Evolutionary conservation across 306 rosid species (phyloP), one percentile per base, ranked within the genome.

Genomic region (Castanea crenata): DNA sequence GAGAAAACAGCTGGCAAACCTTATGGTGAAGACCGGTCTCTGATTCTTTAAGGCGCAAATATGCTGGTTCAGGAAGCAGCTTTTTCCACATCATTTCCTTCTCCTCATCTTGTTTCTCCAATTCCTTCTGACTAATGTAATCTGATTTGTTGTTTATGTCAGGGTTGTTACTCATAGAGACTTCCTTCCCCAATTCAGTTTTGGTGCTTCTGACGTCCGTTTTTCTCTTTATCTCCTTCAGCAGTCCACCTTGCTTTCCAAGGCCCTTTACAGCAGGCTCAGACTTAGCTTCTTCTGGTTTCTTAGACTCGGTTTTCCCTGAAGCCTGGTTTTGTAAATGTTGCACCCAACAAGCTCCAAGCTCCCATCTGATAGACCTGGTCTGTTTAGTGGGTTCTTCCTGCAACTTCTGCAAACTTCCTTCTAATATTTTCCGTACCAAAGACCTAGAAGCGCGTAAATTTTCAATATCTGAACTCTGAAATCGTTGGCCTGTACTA

Each of bases 341-440:
- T 78, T 95, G 98, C 69, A 93, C 90, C 99, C 99, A 95, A 78
- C 99, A 92, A 80, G 99, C 98, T 83, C 99, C 99, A 76, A 95
- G 86, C 87, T 95, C 99, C 99, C 99, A 95, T 89, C 99, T 92
- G 80, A 95, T 91, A 49, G 94, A 90, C 86, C 86, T 89, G 5
- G 73, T 81, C 18, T 59, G 79, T 78, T 80, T 83, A 58, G 83
- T 44, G 76, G 93, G 79, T 61, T 91, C 98, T 78, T 87, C 94
- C 88, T 84, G 88, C 88, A 95, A 85, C 79, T 91, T 91, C 67
- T 69, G 74, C 85, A 90, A 86, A 83, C 99, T 92, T 85, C 90
- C 88, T 79, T 89, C 97, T 0, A 91, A 84, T 82, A 91, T 88
- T 77, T 86, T 86, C 88, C 87, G 91, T 14, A 91, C 97, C 82